Percentiles rank a stretch among this genome's conserved stretches.
Conservation (phyloP, 1,139 yeast genomes). For the Pichia sp. region DNA sequence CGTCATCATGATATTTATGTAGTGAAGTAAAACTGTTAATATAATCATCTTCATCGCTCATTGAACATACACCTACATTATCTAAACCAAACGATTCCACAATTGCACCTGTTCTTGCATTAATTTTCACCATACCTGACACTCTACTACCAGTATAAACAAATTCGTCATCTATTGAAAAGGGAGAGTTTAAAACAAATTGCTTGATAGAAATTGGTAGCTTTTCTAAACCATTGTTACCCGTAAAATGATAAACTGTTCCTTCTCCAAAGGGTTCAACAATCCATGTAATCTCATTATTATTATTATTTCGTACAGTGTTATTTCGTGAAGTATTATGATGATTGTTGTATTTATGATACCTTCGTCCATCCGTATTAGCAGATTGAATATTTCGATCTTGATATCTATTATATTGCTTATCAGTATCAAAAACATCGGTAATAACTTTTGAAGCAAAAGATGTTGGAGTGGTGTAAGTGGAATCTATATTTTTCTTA, state of each 20-base stretch:
- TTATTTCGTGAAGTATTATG: neutral
- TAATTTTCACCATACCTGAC: conserved; percentile 70
- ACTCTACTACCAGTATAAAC: conserved; percentile 81
- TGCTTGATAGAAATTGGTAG: conserved; percentile 79
- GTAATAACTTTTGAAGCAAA: neutral
- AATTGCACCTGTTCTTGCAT: conserved; percentile 73
- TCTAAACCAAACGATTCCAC: conserved; percentile 58
- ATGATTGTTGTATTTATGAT: neutral
- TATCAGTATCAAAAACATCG: neutral
- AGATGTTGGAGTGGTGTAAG: conserved; percentile 19
- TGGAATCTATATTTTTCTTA: neutral
- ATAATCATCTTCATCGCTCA: conserved; percentile 1
- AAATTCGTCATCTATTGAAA: conserved; percentile 78
- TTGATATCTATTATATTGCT: neutral
- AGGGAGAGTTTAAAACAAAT: conserved; percentile 78
- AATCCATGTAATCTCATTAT: conserved; percentile 51
- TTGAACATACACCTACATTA: conserved; percentile 4
- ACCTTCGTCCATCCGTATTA: neutral
- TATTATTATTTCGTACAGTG: conserved; percentile 1
- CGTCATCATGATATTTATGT: too few relatives aligned
- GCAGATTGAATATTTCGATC: neutral
- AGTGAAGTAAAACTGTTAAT: neutral
- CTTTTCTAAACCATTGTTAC: conserved; percentile 67
- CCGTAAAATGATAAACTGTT: conserved; percentile 76
- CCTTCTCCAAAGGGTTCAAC: conserved; percentile 93